Evolutionary conservation across 345 rosid genomes (phyloP), one percentile per base, ranked within the genome.

Genomic region (Gossypium turneri): DNA sequence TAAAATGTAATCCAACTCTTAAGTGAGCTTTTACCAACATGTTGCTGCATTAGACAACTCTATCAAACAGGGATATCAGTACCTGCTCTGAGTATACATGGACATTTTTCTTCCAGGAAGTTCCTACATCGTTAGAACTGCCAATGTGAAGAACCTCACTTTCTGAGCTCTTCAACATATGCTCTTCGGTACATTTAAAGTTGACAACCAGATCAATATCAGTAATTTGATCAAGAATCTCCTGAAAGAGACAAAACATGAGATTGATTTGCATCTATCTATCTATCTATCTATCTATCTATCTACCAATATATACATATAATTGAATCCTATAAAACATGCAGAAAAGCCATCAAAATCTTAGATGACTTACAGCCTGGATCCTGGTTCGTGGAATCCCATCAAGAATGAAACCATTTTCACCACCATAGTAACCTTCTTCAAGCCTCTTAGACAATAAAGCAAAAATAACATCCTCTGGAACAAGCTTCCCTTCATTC

Each of bases 401-500:
- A 75, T 95, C 98, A 57, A 95, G 88, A 80, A 95, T 90, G 86
- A 95, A 95, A 65, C 99, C 99, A 13, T 81, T 88, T 84, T 95
- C 98, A 12, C 99, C 99, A 47, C 74, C 85, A 29, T 44, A 65
- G 79, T 87, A 95, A 38, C 94, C 97, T 79, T 95, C 92, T 74
- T 95, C 94, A 67, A 92, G 87, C 84, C 98, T 86, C 89, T 86
- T 91, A 24, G 98, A 89, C 69, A 95, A 77, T 77, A 95, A 73
- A 12, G 90, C 87, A 76, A 93, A 95, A 8, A 95, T 85, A 41
- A 91, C 87, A 72, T 86, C 88, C 79, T 91, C 92, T 0, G 92
- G 87, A 60, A 92, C 96, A 72, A 89, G 84, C 85, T 85, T 89
- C 17, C 93, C 81, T 81, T 87, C 94, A 78, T 89, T 90, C 51